Conservation (phyloP, 108 stramenopile genomes). For the Skeletonema grethae region DNA sequence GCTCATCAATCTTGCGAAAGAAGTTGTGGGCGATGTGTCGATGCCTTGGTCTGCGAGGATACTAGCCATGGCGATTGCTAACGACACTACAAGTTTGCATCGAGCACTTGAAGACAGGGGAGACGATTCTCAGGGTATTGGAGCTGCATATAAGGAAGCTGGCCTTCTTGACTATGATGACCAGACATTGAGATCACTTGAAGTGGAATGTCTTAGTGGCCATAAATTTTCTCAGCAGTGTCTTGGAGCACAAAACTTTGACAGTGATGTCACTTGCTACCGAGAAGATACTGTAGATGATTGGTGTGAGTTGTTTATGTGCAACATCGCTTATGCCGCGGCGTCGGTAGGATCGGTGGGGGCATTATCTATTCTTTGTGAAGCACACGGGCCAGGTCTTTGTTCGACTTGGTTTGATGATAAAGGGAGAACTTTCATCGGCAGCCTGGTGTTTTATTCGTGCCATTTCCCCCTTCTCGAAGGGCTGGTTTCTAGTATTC, state of each 20-base stretch:
- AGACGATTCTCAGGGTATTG: background rate
- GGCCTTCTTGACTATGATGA: background rate
- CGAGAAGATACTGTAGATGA: background rate
- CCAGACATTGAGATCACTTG: no score
- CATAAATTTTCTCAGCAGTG: background rate
- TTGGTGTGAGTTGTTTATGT: background rate
- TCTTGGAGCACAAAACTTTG: no score
- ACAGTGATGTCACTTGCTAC: no score
- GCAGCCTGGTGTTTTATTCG: background rate
- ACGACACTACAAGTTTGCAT: conserved; percentile 10
- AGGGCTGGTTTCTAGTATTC: conserved; percentile 1
- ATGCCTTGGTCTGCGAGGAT: conserved; percentile 16
- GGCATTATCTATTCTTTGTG: background rate
- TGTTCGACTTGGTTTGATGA: background rate
- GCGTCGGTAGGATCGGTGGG: background rate
- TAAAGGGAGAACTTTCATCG: background rate
- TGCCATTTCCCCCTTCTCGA: conserved; percentile 5
- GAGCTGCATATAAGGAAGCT: background rate
- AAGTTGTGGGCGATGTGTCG: conserved; percentile 2
- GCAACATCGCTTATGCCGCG: conserved; percentile 5
- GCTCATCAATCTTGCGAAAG: background rate
- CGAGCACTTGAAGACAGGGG: background rate
- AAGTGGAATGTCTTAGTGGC: background rate
- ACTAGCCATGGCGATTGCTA: conserved; percentile 22
- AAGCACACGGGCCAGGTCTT: background rate